Percentiles rank a stretch among this genome's conserved stretches.
Conservation (phyloP, 371 early-diverging fungal genomes). For the Rhizopus delemar region DNA sequence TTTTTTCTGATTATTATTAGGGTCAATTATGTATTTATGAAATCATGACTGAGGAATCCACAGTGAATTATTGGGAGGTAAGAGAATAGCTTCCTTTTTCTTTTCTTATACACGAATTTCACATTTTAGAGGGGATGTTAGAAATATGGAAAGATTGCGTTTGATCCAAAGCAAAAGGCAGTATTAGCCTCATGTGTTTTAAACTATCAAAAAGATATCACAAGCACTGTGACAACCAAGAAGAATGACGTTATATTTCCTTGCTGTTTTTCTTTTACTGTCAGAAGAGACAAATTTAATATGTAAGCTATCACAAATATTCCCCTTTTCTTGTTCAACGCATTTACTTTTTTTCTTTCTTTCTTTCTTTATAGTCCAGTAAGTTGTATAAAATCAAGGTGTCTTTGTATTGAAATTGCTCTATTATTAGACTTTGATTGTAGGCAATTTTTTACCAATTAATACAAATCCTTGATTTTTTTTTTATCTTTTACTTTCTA, state of each 20-base stretch:
- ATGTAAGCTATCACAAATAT: slow-evolving; percentile 39
- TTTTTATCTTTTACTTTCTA: too few species aligned
- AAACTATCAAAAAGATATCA: slow-evolving; percentile 18
- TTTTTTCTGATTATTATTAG: slow-evolving; percentile 9
- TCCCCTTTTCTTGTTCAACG: too few species aligned
- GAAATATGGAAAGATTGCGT: slow-evolving; percentile 91
- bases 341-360: background rate
- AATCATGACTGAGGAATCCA: slow-evolving; percentile 83
- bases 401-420: background rate
- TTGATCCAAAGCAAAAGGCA: slow-evolving; percentile 90
- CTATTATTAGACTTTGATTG: slow-evolving; percentile 54
- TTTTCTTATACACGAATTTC: background rate
- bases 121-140: slow-evolving; percentile 26
- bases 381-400: slow-evolving; percentile 7
- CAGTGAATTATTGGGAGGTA: slow-evolving; percentile 81
- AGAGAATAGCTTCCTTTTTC: slow-evolving; percentile 19
- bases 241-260: slow-evolving; percentile 49
- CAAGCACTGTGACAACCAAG: slow-evolving; percentile 20
- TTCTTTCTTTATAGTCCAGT: slow-evolving; percentile 28
- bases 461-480: background rate
- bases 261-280: slow-evolving; percentile 89
- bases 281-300: slow-evolving; percentile 83
- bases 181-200: slow-evolving; percentile 81
- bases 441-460: slow-evolving; percentile 78
- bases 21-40: slow-evolving; percentile 83